Evolutionary conservation across 305 asterid species (phyloP).

Genomic region (Withania somnifera): DNA sequence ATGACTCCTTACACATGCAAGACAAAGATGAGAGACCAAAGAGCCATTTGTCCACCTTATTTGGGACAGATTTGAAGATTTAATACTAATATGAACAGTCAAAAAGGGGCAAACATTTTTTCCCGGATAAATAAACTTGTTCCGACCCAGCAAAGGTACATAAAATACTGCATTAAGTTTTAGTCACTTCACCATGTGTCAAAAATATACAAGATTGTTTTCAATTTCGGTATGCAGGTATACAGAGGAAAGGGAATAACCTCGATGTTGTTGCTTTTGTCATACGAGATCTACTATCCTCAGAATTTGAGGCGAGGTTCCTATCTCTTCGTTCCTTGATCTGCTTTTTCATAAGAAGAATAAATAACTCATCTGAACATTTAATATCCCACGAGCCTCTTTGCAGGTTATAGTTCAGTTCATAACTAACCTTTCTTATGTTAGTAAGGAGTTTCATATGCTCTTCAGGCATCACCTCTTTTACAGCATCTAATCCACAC

Average conservation of each 20-base stretch:
- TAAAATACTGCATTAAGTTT: background rate
- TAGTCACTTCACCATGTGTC: background rate
- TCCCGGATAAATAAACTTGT: background rate
- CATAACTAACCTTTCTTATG: conserved; percentile 67
- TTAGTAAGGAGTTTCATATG: conserved; percentile 89
- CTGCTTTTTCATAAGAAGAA: conserved; percentile 29
- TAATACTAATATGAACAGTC: background rate
- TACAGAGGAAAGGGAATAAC: conserved; percentile 20
- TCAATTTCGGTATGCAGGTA: conserved; percentile 1
- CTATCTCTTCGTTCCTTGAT: conserved; percentile 67
- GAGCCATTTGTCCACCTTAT: background rate
- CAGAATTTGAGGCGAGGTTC: conserved; percentile 37
- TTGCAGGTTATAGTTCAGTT: background rate
- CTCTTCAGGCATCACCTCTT: conserved; percentile 86
- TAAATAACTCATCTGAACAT: background rate
- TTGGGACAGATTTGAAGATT: background rate
- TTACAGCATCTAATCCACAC: conserved; percentile 90
- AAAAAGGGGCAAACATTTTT: background rate
- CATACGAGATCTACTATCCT: conserved; percentile 43
- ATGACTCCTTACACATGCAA: background rate
- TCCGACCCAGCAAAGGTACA: background rate
- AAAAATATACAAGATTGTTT: too few species aligned
- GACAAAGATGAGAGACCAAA: background rate
- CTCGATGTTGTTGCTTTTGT: conserved; percentile 91
- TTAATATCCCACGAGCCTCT: background rate